Percentiles rank a stretch among this genome's conserved stretches.
Evolutionary conservation across 2,329 filamentous ascomycete species (phyloP).

Genomic region (Scedosporium minutisporum): DNA sequence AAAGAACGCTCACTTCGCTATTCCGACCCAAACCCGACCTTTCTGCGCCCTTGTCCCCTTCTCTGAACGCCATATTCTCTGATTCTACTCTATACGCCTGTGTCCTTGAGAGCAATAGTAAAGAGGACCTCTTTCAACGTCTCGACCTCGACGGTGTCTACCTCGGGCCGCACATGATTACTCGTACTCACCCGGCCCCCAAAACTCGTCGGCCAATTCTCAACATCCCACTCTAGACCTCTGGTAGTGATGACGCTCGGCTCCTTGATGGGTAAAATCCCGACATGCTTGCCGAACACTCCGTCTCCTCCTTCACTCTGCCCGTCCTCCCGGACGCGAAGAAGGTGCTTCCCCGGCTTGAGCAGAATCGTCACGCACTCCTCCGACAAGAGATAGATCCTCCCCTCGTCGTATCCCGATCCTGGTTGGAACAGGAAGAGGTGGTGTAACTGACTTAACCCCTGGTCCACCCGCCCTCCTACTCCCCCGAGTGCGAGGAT

Average conservation of each 20-base stretch:
- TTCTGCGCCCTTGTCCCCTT: slow-evolving; percentile 13
- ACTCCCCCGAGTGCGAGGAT: slow-evolving; percentile 79
- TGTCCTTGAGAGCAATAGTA: slow-evolving; percentile 52
- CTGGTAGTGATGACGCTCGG: slow-evolving; percentile 66
- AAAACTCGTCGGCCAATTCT: slow-evolving; percentile 68
- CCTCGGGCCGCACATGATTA: slow-evolving; percentile 58
- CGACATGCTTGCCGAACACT: slow-evolving; percentile 68
- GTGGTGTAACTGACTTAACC: slow-evolving; percentile 79
- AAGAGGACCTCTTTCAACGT: slow-evolving; percentile 60
- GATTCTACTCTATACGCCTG: background rate
- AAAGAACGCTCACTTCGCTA: background rate
- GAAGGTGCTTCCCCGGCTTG: slow-evolving; percentile 55
- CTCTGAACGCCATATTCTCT: background rate
- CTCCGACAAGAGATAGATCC: slow-evolving; percentile 71
- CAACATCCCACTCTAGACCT: slow-evolving; percentile 87
- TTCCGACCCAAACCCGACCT: slow-evolving; percentile 23
- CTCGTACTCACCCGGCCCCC: slow-evolving; percentile 69
- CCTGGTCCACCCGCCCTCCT: slow-evolving; percentile 87
- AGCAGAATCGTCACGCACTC: slow-evolving; percentile 76
- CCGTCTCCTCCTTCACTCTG: slow-evolving; percentile 18
- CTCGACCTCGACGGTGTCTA: slow-evolving; percentile 51
- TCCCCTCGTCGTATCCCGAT: slow-evolving; percentile 38
- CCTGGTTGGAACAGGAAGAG: slow-evolving; percentile 56
- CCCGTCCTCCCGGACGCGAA: slow-evolving; percentile 48
- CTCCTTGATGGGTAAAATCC: slow-evolving; percentile 77